These are phyloP conservation scores for Neurospora sp. DNA, from an alignment of 495 filamentous ascomycete species.

Conservation along the genomic window DNA sequence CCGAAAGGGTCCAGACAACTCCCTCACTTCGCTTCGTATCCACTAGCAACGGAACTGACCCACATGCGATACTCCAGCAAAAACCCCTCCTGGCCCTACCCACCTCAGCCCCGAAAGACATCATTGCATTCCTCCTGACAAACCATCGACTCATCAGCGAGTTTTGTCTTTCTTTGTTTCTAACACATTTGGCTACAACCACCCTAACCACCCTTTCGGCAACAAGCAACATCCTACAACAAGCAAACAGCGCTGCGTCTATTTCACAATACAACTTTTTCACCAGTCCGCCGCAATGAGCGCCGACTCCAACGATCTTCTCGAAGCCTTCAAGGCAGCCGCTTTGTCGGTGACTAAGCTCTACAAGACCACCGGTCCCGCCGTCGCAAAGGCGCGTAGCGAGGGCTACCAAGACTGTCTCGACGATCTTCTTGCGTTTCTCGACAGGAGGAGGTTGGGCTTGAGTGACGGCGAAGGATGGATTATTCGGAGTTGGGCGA, in stretches of 20 bases:
- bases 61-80: not conserved
- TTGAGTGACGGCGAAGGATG: constrained; percentile 71
- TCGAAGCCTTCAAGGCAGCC: constrained; percentile 83
- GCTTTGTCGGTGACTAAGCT: constrained; percentile 92
- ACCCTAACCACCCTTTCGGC: not conserved
- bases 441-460: constrained; percentile 72
- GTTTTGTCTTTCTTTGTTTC: not conserved
- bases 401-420: constrained; percentile 91
- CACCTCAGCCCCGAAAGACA: not conserved
- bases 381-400: constrained; percentile 59
- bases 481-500: constrained; percentile 75
- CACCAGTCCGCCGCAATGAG: constrained; percentile 12
- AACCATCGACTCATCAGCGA: not conserved
- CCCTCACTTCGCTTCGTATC: not conserved
- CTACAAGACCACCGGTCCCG: constrained; percentile 78
- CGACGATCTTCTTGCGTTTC: constrained; percentile 75
- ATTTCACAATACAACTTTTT: not conserved
- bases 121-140: not conserved
- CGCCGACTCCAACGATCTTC: constrained; percentile 61
- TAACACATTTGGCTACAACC: not conserved
- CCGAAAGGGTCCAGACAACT: not conserved
- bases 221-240: not conserved
- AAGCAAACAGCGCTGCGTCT: not conserved
- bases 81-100: not conserved
- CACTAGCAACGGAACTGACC: not conserved